Conservation (phyloP, 805 yeast species). For the Starmerella khaoyaiensis region DNA sequence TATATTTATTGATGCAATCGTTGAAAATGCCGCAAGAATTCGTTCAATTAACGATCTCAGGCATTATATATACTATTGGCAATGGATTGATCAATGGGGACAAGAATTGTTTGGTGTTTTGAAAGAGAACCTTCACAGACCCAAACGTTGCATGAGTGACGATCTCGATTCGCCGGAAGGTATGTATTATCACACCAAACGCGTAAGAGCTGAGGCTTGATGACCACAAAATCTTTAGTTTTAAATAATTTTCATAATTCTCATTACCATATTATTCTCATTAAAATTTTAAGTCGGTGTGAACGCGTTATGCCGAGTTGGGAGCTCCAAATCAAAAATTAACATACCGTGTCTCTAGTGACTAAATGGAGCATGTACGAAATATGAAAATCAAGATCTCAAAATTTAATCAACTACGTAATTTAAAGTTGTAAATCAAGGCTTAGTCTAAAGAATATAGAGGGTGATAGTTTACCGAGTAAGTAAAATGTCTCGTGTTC, state of each 20-base stretch:
- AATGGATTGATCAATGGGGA: slow-evolving; percentile 24
- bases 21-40: slow-evolving; percentile 21
- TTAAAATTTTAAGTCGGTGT: too few species aligned
- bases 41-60: slow-evolving; percentile 21
- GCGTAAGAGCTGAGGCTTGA: slow-evolving; percentile 8
- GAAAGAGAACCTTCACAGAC: slow-evolving; percentile 18
- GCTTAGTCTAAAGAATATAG: too few species aligned
- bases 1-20: slow-evolving; percentile 24
- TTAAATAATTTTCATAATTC: neutral
- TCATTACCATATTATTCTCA: neutral
- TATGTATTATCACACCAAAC: slow-evolving; percentile 3
- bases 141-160: slow-evolving; percentile 16
- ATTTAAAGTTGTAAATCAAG: too few species aligned
- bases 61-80: slow-evolving; percentile 24
- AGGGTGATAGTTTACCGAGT: too few species aligned
- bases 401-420: too few species aligned
- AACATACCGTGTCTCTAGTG: slow-evolving; percentile 1
- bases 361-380: too few species aligned
- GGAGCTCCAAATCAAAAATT: neutral
- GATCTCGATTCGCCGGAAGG: slow-evolving; percentile 1
- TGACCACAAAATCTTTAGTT: neutral
- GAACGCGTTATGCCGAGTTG: too few species aligned
- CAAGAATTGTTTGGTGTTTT: slow-evolving; percentile 22
- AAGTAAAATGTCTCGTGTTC: too few species aligned
- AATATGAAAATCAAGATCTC: too few species aligned